Percentiles rank a stretch among this genome's conserved stretches.
These are phyloP conservation scores for Colletotrichum lindemuthianum DNA, from an alignment of 2,329 filamentous ascomycete genomes.

Conservation along the genomic window DNA sequence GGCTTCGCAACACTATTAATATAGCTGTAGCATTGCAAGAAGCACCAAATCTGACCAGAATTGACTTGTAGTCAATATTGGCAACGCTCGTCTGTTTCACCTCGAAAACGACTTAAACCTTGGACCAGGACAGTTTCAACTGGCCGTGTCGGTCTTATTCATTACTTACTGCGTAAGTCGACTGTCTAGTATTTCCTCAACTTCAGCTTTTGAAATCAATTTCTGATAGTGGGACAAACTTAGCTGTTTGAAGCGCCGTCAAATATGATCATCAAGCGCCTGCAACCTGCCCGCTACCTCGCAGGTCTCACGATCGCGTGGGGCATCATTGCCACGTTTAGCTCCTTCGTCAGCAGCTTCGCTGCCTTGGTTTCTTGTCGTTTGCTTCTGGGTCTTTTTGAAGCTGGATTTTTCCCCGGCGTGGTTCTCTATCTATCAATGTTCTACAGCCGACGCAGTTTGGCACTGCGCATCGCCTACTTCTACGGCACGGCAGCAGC, in stretches of 20 bases:
- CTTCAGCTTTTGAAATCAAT: too few relatives aligned
- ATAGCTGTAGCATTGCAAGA: constrained; percentile 59
- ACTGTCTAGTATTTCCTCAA: background rate
- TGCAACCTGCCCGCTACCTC: constrained; percentile 57
- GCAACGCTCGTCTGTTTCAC: constrained; percentile 56
- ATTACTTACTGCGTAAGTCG: constrained; percentile 53
- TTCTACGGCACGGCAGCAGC: constrained; percentile 70
- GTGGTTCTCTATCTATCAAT: constrained; percentile 69
- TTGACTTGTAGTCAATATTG: background rate
- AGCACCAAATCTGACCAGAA: background rate
- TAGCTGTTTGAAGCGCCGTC: constrained; percentile 53
- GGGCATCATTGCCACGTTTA: constrained; percentile 65
- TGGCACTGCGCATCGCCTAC: constrained; percentile 70
- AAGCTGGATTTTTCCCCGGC: constrained; percentile 70
- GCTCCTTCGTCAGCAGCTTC: constrained; percentile 66
- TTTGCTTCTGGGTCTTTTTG: constrained; percentile 66
- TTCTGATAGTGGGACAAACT: background rate
- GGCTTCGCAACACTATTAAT: too few relatives aligned
- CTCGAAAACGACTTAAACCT: constrained; percentile 69
- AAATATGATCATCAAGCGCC: constrained; percentile 49
- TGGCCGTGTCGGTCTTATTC: constrained; percentile 56
- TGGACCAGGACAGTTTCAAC: constrained; percentile 64
- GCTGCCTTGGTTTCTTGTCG: constrained; percentile 65
- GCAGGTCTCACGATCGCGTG: constrained; percentile 46
- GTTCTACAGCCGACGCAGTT: constrained; percentile 70